Conservation (phyloP, 208 protist genomes). For the Crithidia acanthocephali region DNA sequence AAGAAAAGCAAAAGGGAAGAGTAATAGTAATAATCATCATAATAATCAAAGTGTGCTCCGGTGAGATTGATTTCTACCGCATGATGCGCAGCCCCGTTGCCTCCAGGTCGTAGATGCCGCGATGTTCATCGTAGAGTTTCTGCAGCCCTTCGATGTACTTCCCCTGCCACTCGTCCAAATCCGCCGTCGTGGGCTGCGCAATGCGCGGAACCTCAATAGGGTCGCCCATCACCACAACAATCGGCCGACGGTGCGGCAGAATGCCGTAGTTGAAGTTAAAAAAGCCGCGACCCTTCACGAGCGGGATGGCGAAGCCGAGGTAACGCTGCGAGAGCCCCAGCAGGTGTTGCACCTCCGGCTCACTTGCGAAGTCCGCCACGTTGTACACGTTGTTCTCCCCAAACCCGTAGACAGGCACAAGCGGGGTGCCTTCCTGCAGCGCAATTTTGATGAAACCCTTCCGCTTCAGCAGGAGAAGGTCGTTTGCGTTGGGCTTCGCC, state of each 20-base stretch:
- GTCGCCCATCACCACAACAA: conserved; percentile 83
- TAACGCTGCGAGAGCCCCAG: conserved; percentile 40
- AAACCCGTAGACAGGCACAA: conserved; percentile 89
- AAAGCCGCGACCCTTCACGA: conserved; percentile 78
- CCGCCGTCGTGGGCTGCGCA: conserved; percentile 58
- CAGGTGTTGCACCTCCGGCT: conserved; percentile 36
- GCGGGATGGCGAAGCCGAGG: conserved; percentile 68
- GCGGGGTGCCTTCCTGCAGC: conserved; percentile 69
- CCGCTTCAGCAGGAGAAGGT: conserved; percentile 69
- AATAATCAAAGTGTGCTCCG: too few species aligned
- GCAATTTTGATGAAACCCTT: conserved; percentile 91
- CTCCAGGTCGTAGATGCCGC: conserved; percentile 77
- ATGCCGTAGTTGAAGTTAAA: conserved; percentile 79
- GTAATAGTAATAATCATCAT: too few species aligned
- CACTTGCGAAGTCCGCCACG: conserved; percentile 38
- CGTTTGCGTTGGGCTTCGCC: conserved; percentile 72
- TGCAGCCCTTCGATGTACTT: conserved; percentile 79
- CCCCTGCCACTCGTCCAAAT: conserved; percentile 74
- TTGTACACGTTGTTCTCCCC: conserved; percentile 90
- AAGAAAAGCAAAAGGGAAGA: too few species aligned
- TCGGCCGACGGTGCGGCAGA: conserved; percentile 74
- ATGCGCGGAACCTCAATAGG: conserved; percentile 76
- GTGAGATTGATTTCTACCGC: neutral
- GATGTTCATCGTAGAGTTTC: conserved; percentile 71
- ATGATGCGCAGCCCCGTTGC: conserved; percentile 70